Evolutionary conservation across 2,329 filamentous ascomycete species (phyloP), one percentile per base, ranked within the genome.

Genomic region (Phaeosphaeria sp.): DNA sequence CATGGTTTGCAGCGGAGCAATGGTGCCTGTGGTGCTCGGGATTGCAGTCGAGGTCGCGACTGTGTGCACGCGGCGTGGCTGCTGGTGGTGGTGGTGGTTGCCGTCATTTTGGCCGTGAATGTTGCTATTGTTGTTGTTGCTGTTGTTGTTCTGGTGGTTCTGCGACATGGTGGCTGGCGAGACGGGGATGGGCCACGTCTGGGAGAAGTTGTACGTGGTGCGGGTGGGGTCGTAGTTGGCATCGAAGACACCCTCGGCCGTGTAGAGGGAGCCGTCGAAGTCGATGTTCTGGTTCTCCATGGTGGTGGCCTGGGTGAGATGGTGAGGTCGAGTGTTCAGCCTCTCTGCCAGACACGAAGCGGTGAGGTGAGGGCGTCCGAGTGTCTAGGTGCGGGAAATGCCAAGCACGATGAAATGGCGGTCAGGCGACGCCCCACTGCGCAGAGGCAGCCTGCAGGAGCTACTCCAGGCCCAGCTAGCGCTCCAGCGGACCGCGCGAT

Each of bases 231-330:
- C 74, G 70, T 72, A 78, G 49, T 64, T 65, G 30, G 72, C 64
- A 63, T 75, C 77, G 62, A 78, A 80, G 64, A 71, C 60, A 50
- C 63, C 76, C 68, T 80, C 76, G 52, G 78, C 68, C 64, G 66
- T 69, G 59, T 69, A 71, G 49, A 71, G 62, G 62, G 68, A 56
- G 61, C 65, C 64, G 64, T 79, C 78, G 59, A 78, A 65, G 62
- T 74, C 68, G 64, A 76, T 66, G 68, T 78, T 75, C 56, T 68
- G 67, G 70, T 79, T 74, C 64, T 82, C 79, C 80, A 82, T 82
- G 68, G 69, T 65, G 53, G 60, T 60, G 63, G 63, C 63, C 25
- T 60, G 65, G 60, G 65, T 44, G 51, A 46, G 62, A 65, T 62
- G 60, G 61, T 63, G 61, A 58, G 46, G 58, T 65, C 60, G 65